Base-by-base conservation (phyloP, 768 basidiomycete genomes). In the Udeniomyces megalosporus region DNA sequence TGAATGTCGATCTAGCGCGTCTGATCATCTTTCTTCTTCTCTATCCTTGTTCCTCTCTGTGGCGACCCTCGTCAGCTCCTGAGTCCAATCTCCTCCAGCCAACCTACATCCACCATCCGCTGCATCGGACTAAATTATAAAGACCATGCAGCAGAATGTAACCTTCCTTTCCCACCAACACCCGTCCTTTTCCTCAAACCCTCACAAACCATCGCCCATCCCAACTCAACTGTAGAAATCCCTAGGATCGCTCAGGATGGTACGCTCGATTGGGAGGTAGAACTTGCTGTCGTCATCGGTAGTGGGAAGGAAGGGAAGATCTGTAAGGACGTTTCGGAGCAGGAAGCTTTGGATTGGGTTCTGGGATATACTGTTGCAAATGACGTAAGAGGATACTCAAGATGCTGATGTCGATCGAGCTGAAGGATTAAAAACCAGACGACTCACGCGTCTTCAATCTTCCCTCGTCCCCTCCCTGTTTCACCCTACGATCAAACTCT, bases 261-360 rank as follows among this genome's bases (percentile, higher is more conserved):
- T 50, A 44, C 73, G 15, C 73, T 58, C 6, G 54, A 48, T 34
- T 42, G 56, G 63, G 61, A 58, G 28, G 52, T 61, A 31, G 63
- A 64, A 24, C 59, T 49, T 4, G 38, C 56, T 32, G 79, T 93
- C 66, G 84, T 91, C 59, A 85, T 93, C 55, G 88, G 88, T 45
- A 88, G 85, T 70, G 38, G 38, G 17, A 17, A 42, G 38, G 38
- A 42, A 42, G 38, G 38, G 38, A 42, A 17, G 17, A 70, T 82
- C 1, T 83, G 84, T 15, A 88, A 84, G 76, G 74, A 91, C 69
- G 86, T 93, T 26, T 78, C 81, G 0, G 86, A 86, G 70, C 81
- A 76, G 1, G 82, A 90, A 7, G 89, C 89, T 0, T 77, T 91
- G 46, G 84, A 90, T 71, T 89, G 89, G 68, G 84, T 92, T 20